Evolutionary conservation across 768 basidiomycete species (phyloP).

Genomic region (Psilocybe subaeruginosa): DNA sequence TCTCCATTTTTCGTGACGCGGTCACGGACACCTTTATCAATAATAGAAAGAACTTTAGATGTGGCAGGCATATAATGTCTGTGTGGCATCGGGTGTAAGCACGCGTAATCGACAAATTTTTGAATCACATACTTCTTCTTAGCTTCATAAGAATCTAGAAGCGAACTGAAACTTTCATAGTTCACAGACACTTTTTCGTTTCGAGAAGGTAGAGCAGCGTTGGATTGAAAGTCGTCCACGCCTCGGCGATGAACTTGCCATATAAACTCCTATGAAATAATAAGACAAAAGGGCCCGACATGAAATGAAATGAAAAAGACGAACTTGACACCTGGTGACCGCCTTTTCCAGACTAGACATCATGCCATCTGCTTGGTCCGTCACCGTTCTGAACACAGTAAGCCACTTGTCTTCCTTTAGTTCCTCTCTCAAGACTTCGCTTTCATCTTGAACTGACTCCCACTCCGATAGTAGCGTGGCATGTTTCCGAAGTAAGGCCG

Average conservation of each 20-base stretch:
- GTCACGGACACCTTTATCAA: constrained; percentile 92
- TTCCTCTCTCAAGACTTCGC: constrained; percentile 84
- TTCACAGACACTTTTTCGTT: constrained; percentile 55
- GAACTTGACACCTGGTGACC: constrained; percentile 84
- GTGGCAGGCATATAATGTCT: constrained; percentile 96
- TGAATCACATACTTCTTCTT: constrained; percentile 74
- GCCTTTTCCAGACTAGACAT: constrained; percentile 96
- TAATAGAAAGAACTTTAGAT: constrained; percentile 88
- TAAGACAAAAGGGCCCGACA: constrained; percentile 6
- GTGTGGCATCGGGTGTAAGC: constrained; percentile 9
- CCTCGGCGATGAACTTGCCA: constrained; percentile 77
- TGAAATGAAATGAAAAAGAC: constrained; percentile 26
- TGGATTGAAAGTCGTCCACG: constrained; percentile 38
- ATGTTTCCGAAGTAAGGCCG: constrained; percentile 72
- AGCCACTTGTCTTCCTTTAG: constrained; percentile 98
- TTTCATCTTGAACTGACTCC: constrained; percentile 80
- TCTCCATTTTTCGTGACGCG: constrained; percentile 97
- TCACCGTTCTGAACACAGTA: constrained; percentile 90
- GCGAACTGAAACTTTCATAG: constrained; percentile 64
- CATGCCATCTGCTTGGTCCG: constrained; percentile 97
- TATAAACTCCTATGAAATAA: constrained; percentile 70
- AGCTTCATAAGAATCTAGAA: constrained; percentile 80
- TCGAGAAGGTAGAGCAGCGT: constrained; percentile 46
- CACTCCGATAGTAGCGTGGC: constrained; percentile 75
- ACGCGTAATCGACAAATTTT: constrained; percentile 16